phyloP scores from a whole-genome alignment of 768 basidiomycete genomes.

The Tubosaeta sp. region DNA sequence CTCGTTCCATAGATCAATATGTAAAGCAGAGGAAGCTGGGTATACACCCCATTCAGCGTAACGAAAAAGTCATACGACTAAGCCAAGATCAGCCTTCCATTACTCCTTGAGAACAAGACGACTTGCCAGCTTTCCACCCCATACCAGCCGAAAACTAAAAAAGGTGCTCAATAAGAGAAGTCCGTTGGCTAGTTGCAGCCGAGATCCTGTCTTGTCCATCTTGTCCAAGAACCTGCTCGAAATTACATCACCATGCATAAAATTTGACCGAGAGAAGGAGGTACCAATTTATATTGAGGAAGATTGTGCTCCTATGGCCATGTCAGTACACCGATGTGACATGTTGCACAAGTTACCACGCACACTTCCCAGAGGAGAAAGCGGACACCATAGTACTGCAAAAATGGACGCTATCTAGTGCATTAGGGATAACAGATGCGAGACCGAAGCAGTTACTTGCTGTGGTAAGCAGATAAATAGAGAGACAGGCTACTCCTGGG shows the following conservation, averaged over 20 bases:
- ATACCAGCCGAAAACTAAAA: conserved; percentile 65
- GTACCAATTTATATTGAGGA: conserved; percentile 86
- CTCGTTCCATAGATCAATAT: conserved; percentile 49
- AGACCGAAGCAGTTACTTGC: conserved; percentile 39
- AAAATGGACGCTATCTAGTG: conserved; percentile 57
- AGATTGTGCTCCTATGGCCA: conserved; percentile 65
- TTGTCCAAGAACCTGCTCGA: conserved; percentile 69
- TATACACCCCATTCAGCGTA: conserved; percentile 52
- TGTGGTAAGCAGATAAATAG: conserved; percentile 65
- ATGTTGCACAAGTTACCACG: conserved; percentile 18
- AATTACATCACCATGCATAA: neutral
- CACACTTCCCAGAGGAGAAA: conserved; percentile 83
- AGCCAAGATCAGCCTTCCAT: conserved; percentile 2
- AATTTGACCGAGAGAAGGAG: conserved; percentile 8
- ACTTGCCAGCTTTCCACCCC: conserved; percentile 50
- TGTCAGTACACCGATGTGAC: conserved; percentile 2
- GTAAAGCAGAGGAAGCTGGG: conserved; percentile 50
- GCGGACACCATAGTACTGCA: conserved; percentile 72
- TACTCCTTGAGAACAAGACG: neutral
- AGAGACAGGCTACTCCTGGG: conserved; percentile 56
- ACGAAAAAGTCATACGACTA: conserved; percentile 67
- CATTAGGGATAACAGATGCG: conserved; percentile 2
- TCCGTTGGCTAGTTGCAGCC: conserved; percentile 69
- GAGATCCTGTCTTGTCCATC: conserved; percentile 64
- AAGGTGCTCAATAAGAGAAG: conserved; percentile 61